Conservation (phyloP, 192 early-diverging fungal species). For the Jimgerdemannia flammicorona region DNA sequence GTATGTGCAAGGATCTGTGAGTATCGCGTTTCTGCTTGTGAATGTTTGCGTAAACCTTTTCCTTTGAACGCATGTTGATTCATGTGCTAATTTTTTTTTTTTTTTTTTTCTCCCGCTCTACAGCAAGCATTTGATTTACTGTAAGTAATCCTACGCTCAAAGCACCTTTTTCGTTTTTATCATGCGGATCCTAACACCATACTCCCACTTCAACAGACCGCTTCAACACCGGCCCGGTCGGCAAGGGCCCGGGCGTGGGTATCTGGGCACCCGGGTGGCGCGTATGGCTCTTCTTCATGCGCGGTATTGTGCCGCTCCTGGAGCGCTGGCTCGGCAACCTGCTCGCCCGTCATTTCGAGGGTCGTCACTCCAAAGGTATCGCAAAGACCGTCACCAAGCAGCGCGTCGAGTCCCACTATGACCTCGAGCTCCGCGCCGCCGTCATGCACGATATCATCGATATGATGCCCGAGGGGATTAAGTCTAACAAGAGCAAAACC, state of each 20-base stretch:
- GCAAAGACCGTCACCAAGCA: constrained; percentile 99
- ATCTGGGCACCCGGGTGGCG: constrained; percentile 99
- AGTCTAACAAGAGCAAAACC: constrained; percentile 92
- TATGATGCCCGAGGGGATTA: constrained; percentile 99
- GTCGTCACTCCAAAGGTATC: constrained; percentile 93
- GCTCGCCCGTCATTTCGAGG: constrained; percentile 98
- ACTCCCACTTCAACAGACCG: constrained; percentile 24
- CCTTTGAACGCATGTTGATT: too few species aligned
- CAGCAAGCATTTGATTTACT: constrained; percentile 32
- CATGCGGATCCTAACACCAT: constrained; percentile 50
- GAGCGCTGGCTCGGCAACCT: constrained; percentile 99
- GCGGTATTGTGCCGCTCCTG: constrained; percentile 94
- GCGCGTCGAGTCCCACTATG: constrained; percentile 97
- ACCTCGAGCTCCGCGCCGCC: constrained; percentile 95
- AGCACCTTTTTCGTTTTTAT: constrained; percentile 6
- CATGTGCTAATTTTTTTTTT: not conserved
- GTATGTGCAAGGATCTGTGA: constrained; percentile 66
- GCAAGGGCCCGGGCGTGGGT: constrained; percentile 97
- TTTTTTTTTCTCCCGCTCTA: not conserved
- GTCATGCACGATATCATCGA: constrained; percentile 99
- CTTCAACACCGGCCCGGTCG: constrained; percentile 95
- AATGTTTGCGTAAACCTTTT: too few species aligned
- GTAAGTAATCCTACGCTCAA: constrained; percentile 12
- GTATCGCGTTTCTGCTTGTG: too few species aligned
- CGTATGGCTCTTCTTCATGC: constrained; percentile 99